phyloP scores from a whole-genome alignment of 208 protist genomes.

The Zelonia costaricensis region DNA sequence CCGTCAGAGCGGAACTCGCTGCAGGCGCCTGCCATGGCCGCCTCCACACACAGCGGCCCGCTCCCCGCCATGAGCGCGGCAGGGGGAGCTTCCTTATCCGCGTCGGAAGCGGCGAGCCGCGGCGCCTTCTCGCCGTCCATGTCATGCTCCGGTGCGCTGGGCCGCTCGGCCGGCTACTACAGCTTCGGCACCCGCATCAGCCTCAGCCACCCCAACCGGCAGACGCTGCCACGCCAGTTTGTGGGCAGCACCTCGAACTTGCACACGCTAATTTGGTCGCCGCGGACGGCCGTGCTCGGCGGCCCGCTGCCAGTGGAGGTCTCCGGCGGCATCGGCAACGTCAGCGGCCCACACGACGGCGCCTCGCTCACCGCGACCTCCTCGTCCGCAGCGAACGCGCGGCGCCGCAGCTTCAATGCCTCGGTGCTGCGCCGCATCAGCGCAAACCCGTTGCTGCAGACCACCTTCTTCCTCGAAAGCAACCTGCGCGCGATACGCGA shows the following conservation, averaged over 20 bases:
- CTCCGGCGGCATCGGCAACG: not conserved
- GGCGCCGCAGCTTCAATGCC: conserved; percentile 26
- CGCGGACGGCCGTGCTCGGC: conserved; percentile 10
- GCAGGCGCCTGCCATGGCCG: not conserved
- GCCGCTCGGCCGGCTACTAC: conserved; percentile 69
- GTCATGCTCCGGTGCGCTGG: conserved; percentile 34
- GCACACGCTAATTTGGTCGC: not conserved
- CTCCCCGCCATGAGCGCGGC: not conserved
- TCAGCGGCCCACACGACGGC: not conserved
- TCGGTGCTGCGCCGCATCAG: conserved; percentile 39
- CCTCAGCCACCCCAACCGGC: conserved; percentile 51
- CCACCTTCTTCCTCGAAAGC: conserved; percentile 61
- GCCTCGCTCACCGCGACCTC: not conserved
- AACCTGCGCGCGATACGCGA: conserved; percentile 19
- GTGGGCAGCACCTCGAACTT: conserved; percentile 35
- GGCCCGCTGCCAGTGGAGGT: conserved; percentile 7
- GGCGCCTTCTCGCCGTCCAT: conserved; percentile 17
- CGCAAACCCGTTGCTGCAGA: conserved; percentile 57
- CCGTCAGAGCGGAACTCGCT: not conserved
- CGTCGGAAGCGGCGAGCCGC: conserved; percentile 1
- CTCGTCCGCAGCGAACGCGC: conserved; percentile 2
- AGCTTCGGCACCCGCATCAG: conserved; percentile 56
- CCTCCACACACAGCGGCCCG: too few species aligned
- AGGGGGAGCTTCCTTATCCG: not conserved
- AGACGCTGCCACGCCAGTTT: conserved; percentile 42